A percentile compares a stretch with the other conserved stretches of the same genome.
Conservation (phyloP, 1,284 basidiomycete genomes). For the Marasmius oreades region DNA sequence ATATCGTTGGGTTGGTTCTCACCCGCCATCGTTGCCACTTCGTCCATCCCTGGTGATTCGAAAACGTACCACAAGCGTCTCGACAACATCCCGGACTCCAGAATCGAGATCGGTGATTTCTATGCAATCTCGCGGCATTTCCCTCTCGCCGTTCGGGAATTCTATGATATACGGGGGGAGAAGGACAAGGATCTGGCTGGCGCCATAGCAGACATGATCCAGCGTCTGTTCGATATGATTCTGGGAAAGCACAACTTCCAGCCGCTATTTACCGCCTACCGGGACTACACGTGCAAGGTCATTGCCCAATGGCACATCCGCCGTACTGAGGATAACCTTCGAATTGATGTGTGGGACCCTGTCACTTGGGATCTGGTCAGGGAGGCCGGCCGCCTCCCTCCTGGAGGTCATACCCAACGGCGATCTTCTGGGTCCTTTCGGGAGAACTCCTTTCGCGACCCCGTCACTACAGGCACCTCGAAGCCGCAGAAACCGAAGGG, state of each 20-base stretch:
- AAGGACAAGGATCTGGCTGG: background rate
- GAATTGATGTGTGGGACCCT: background rate
- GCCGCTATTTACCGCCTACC: background rate
- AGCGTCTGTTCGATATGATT: background rate
- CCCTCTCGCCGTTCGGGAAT: background rate
- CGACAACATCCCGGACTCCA: background rate
- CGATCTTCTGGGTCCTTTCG: too few species aligned
- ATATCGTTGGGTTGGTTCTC: background rate
- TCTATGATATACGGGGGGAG: background rate
- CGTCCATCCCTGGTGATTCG: background rate
- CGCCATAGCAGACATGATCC: background rate
- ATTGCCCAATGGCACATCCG: background rate
- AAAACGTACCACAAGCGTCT: background rate
- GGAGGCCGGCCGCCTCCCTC: background rate
- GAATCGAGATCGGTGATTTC: background rate
- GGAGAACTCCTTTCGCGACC: background rate
- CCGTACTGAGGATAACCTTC: background rate
- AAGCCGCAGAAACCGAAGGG: background rate
- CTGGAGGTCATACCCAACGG: too few species aligned
- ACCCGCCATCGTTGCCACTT: background rate
- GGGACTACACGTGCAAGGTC: background rate
- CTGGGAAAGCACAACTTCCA: background rate
- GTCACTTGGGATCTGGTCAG: background rate
- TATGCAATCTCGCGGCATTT: background rate
- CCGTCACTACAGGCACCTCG: background rate